Conservation (phyloP, 768 basidiomycete species). For the Boletus eberwhitei region DNA sequence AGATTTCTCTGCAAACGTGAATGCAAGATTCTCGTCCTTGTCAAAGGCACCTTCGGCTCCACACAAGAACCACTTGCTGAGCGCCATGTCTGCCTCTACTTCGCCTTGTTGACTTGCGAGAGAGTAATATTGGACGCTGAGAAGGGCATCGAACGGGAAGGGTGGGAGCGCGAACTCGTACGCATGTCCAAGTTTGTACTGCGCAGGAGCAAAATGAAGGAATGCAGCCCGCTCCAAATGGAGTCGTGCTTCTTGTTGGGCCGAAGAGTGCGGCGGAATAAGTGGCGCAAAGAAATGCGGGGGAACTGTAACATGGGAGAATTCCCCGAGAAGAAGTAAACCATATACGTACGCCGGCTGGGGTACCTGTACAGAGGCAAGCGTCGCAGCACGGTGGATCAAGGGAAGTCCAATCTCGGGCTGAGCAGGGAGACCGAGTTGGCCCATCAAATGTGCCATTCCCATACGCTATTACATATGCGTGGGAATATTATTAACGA, state of each 20-base stretch:
- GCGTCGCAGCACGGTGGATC: slow-evolving; percentile 72
- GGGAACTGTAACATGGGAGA: slow-evolving; percentile 60
- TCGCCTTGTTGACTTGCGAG: slow-evolving; percentile 83
- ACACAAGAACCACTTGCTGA: slow-evolving; percentile 96
- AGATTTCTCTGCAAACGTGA: slow-evolving; percentile 88
- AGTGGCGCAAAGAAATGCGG: slow-evolving; percentile 50
- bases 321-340: slow-evolving; percentile 83
- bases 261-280: slow-evolving; percentile 48
- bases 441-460: slow-evolving; percentile 88
- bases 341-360: slow-evolving; percentile 89
- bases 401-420: slow-evolving; percentile 62
- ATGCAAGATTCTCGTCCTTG: slow-evolving; percentile 83
- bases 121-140: slow-evolving; percentile 88
- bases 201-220: slow-evolving; percentile 79
- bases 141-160: slow-evolving; percentile 82
- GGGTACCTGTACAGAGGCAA: slow-evolving; percentile 70
- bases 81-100: slow-evolving; percentile 92
- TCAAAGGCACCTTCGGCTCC: slow-evolving; percentile 76
- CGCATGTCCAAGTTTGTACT: slow-evolving; percentile 89
- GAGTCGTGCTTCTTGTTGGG: slow-evolving; percentile 60
- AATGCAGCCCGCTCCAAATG: slow-evolving; percentile 84
- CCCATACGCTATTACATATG: slow-evolving; percentile 66
- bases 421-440: slow-evolving; percentile 61
- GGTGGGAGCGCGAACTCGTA: slow-evolving; percentile 89
- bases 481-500: slow-evolving; percentile 4